Percentiles rank a stretch among this genome's conserved stretches.
These are phyloP conservation scores for Cystobasidium onofrii DNA, from an alignment of 768 basidiomycete genomes.

Conservation along the genomic window DNA sequence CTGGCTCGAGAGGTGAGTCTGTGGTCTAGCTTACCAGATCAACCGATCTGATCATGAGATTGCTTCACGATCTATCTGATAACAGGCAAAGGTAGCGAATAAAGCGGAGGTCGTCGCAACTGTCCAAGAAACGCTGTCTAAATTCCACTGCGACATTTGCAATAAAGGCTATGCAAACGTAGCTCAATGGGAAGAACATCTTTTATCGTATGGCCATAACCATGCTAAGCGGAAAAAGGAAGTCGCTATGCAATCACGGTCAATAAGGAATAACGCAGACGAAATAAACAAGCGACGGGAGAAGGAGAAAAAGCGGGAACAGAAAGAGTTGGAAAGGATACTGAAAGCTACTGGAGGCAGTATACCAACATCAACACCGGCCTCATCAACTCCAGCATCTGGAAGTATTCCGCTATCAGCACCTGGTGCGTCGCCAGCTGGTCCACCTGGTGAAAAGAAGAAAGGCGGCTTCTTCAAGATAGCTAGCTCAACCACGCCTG, in stretches of 20 bases:
- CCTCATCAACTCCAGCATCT: neutral
- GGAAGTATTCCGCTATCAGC: neutral
- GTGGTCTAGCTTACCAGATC: neutral
- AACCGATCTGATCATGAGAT: neutral
- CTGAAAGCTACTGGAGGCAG: slow-evolving; percentile 13
- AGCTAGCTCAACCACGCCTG: neutral
- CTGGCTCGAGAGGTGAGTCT: slow-evolving; percentile 6
- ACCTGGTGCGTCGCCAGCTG: neutral
- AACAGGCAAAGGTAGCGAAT: slow-evolving; percentile 19
- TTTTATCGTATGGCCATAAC: slow-evolving; percentile 24
- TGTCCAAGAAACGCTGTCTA: slow-evolving; percentile 9
- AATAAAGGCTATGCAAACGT: slow-evolving; percentile 29
- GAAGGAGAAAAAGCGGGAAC: slow-evolving; percentile 30
- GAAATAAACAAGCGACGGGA: slow-evolving; percentile 30
- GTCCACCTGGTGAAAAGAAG: slow-evolving; percentile 18
- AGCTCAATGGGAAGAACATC: slow-evolving; percentile 26
- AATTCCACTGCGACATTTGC: slow-evolving; percentile 33
- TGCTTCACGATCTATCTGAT: neutral
- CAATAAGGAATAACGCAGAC: neutral
- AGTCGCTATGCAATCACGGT: slow-evolving; percentile 9
- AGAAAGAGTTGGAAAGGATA: slow-evolving; percentile 30
- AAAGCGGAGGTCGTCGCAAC: neutral
- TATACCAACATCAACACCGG: neutral
- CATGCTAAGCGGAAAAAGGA: slow-evolving; percentile 33
- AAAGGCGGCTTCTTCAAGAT: slow-evolving; percentile 28